Conservation (phyloP, 176 grass and related monocot species). For the Oryza meridionalis region DNA sequence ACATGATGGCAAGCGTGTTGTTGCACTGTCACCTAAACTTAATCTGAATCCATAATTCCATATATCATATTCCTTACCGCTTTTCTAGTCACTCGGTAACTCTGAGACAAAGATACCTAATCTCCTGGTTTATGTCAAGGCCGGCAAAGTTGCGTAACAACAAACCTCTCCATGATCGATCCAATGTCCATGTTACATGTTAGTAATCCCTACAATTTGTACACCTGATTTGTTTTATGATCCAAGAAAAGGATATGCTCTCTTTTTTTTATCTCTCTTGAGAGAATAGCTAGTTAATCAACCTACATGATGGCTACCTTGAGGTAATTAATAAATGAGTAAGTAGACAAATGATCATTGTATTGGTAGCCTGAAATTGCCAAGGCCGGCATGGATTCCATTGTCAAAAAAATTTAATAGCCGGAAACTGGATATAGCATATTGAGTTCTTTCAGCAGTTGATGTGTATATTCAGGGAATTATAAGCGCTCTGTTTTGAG, state of each 20-base stretch:
- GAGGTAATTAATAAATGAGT: constrained; percentile 19
- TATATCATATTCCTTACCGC: constrained; percentile 1
- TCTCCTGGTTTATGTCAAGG: constrained; percentile 37
- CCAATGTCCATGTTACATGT: not conserved
- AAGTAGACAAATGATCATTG: not conserved
- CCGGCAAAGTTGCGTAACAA: constrained; percentile 32
- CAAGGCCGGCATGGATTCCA: too few species aligned
- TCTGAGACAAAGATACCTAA: constrained; percentile 44
- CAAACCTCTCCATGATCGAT: constrained; percentile 28
- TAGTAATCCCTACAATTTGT: not conserved
- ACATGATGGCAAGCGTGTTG: constrained; percentile 32
- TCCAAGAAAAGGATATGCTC: not conserved
- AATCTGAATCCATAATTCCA: constrained; percentile 32
- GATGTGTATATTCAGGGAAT: not conserved
- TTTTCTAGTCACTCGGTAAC: constrained; percentile 49
- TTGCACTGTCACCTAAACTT: constrained; percentile 31
- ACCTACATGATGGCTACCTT: constrained; percentile 6
- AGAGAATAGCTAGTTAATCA: not conserved
- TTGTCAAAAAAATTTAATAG: not conserved
- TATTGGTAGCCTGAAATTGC: not conserved
- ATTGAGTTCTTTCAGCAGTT: not conserved
- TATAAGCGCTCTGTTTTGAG: not conserved
- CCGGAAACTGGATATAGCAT: not conserved
- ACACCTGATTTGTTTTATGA: not conserved
- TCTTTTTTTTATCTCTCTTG: not conserved